Conservation (phyloP, 2,329 filamentous ascomycete species). For the Curvularia sp. region DNA sequence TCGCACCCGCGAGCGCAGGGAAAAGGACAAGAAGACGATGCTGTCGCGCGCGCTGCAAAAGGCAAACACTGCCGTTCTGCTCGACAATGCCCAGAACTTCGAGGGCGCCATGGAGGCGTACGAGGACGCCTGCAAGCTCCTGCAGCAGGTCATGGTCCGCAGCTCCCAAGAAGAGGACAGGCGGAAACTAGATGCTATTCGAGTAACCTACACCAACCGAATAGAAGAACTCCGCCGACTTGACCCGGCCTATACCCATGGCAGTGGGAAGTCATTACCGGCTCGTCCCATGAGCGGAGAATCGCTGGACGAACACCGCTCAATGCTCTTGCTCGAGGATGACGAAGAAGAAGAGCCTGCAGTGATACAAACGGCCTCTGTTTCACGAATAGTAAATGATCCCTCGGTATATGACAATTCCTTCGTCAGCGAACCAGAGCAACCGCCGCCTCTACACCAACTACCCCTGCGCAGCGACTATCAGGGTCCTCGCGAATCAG, state of each 20-base stretch:
- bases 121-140: constrained; percentile 83
- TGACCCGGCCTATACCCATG: constrained; percentile 60
- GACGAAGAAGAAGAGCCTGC: constrained; percentile 45
- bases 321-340: constrained; percentile 47
- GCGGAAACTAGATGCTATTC: constrained; percentile 89
- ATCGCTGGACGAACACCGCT: constrained; percentile 52
- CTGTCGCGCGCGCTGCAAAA: constrained; percentile 94
- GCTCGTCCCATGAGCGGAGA: constrained; percentile 70
- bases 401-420: constrained; percentile 35
- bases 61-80: constrained; percentile 91
- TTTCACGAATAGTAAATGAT: constrained; percentile 60
- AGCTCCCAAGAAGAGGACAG: constrained; percentile 87
- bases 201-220: constrained; percentile 86
- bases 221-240: constrained; percentile 86
- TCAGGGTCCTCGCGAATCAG: constrained; percentile 44
- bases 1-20: constrained; percentile 53
- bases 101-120: constrained; percentile 91
- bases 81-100: constrained; percentile 96
- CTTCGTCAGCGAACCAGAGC: constrained; percentile 26
- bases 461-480: constrained; percentile 46
- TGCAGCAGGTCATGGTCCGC: constrained; percentile 85
- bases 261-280: constrained; percentile 76
- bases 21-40: constrained; percentile 82
- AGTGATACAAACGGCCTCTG: constrained; percentile 61
- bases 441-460: constrained; percentile 27